phyloP scores from a whole-genome alignment of 495 filamentous ascomycete genomes.

The Talaromyces trachyspermus region DNA sequence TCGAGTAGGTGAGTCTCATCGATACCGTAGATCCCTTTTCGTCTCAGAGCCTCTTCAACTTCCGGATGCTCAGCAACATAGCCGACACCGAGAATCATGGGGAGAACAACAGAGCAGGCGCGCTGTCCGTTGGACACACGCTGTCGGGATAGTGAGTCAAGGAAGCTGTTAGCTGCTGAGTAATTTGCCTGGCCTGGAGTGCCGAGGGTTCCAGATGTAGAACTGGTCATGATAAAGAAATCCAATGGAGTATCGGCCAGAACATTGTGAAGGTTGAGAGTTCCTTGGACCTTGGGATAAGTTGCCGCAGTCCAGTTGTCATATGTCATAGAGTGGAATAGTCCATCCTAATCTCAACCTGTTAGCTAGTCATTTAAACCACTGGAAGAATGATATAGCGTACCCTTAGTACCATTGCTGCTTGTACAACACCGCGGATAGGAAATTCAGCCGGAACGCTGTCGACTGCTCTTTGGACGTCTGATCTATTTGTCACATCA shows the following conservation, averaged over 20 bases:
- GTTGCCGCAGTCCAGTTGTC: slow-evolving; percentile 8
- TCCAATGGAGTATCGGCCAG: slow-evolving; percentile 15
- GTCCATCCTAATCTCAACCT: slow-evolving; percentile 12
- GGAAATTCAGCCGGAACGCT: slow-evolving; percentile 24
- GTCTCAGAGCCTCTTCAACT: slow-evolving; percentile 21
- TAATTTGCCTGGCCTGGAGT: slow-evolving; percentile 26
- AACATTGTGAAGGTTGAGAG: slow-evolving; percentile 17
- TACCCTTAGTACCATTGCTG: slow-evolving; percentile 27
- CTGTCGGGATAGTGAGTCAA: slow-evolving; percentile 24
- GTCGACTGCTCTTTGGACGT: slow-evolving; percentile 9
- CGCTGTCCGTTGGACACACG: slow-evolving; percentile 15
- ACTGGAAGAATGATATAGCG: not conserved
- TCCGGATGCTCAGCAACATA: slow-evolving; percentile 25
- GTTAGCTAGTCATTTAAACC: not conserved
- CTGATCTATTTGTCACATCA: slow-evolving; percentile 18
- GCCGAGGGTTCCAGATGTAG: slow-evolving; percentile 19
- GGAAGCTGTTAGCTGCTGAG: slow-evolving; percentile 21
- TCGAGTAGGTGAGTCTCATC: slow-evolving; percentile 26
- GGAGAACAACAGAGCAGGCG: slow-evolving; percentile 19
- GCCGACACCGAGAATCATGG: slow-evolving; percentile 31
- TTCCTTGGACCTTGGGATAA: slow-evolving; percentile 18
- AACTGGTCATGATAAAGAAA: slow-evolving; percentile 27
- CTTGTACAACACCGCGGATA: slow-evolving; percentile 32
- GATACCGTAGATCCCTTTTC: slow-evolving; percentile 32
- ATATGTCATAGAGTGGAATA: slow-evolving; percentile 15